Evolutionary conservation across 208 protist species (phyloP), one percentile per base, ranked within the genome.

Genomic region (Trypanosoma congolense): DNA sequence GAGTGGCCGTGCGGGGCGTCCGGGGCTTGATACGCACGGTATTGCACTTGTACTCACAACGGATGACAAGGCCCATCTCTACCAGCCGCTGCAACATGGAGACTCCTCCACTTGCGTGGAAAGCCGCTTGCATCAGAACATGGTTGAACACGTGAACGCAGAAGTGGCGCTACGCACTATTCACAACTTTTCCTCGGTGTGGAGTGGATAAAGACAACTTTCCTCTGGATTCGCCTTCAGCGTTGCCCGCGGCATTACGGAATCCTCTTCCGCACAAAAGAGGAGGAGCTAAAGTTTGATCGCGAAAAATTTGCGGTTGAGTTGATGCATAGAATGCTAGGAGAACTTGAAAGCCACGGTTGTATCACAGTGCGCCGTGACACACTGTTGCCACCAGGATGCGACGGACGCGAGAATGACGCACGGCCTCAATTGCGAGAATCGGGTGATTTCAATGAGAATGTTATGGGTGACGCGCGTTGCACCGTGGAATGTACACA

Each of bases 71-170:
- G 70, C 71, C 5, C 18, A 25, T 28, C 26, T 82, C 14, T 97
- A 96, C 60, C 58, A 86, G 46, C 50, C 62, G 5, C 64, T 96
- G 0, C 30, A 45, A 14, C 62, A 56, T 30, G 83, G 81, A 24
- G 58, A 77, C 25, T 77, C 69, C 8, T 52, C 33, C 8, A 72
- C 75, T 6, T 71, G 54, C n/a, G 75, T 93, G 12, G 87, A 95
- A 49, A 90, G 81, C 61, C 75, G 77, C 8, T 61, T 97, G 25
- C 83, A 94, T 33, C 75, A 72, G 33, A 63, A 86, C 49, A 85
- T 96, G 73, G 87, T 96, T 46, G 93, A 96, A 65, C 91, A 97
- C 65, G 78, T 96, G 24, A 97, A 97, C 56, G 93, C 93, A 1
- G 91, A 97, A 57, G 83, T 97, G 10, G 83, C 76, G 12, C 66